Evolutionary conservation across 1,284 basidiomycete genomes (phyloP), one percentile per base, ranked within the genome.

Genomic region (Porodaedalea pini): DNA sequence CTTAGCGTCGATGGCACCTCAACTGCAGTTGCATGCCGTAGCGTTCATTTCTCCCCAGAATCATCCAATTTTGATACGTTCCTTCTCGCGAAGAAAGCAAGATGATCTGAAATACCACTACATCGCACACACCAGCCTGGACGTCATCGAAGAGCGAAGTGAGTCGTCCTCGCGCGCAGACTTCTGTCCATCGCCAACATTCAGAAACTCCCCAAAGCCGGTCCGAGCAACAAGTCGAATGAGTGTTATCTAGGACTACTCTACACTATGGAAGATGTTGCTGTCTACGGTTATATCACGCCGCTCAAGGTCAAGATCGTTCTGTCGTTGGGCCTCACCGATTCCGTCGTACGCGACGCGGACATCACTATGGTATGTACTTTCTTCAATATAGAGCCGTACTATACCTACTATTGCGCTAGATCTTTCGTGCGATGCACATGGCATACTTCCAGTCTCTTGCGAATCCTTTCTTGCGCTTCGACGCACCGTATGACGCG

Each of bases 261-360:
- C 29, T 90, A 90, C 67, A 79, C 84, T 25, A 85, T 92, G 77
- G 90, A 92, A 69, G 89, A 91, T 64, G 81, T 88, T 40, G 88
- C 87, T 1, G 88, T 90, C 6, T 91, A 92, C 68, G 90, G 89
- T 17, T 92, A 90, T 70, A 81, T 92, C 55, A 91, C 90, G 8
- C 88, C 90, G 4, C 72, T 88, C 64, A 89, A 85, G 67, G 79
- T 90, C 64, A 91, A 90, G 73, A 90, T 92, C 66, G 78, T 92
- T 60, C 69, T 91, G 50, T 85, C 86, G 1, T 70, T 92, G 51
- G 82, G 87, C 17, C 70, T 91, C 62, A 82, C 87, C n/a, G 89
- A 92, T 67, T 75, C 85, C 13, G 79, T 91, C 15, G 82, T 91
- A n/a, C 79, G 82, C 31, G 90, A 92, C 66, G 75, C 77, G 21